A percentile compares a stretch with the other conserved stretches of the same genome.
Evolutionary conservation across 176 grass and related monocot genomes (phyloP).

Genomic region (Carex littledalei): DNA sequence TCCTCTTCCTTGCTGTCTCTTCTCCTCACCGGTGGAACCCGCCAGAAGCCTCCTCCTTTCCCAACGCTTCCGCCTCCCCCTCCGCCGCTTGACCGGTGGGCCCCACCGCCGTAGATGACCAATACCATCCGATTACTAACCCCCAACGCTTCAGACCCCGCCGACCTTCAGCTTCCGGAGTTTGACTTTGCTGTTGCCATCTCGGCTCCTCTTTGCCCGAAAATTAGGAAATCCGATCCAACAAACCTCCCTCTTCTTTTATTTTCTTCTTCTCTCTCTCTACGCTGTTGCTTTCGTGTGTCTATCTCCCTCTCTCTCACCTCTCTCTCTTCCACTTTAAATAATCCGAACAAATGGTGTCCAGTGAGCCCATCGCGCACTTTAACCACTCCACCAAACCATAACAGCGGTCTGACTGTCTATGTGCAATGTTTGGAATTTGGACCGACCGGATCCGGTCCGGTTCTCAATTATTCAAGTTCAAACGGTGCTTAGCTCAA

Average conservation of each 20-base stretch:
- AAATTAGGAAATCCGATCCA: constrained; percentile 31
- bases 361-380: neutral
- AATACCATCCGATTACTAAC: constrained; percentile 69
- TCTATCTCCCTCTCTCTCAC: constrained; percentile 41
- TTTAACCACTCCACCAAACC: neutral
- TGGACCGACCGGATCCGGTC: neutral
- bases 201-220: neutral
- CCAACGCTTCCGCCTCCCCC: constrained; percentile 12
- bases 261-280: constrained; percentile 25
- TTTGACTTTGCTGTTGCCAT: constrained; percentile 27
- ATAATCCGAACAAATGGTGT: constrained; percentile 58
- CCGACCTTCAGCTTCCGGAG: constrained; percentile 8
- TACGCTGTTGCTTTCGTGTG: constrained; percentile 89
- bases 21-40: neutral
- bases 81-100: constrained; percentile 57
- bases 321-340: constrained; percentile 31
- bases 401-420: neutral
- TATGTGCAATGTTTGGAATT: neutral
- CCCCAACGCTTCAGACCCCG: constrained; percentile 26
- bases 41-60: constrained; percentile 20
- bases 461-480: neutral
- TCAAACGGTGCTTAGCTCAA: neutral
- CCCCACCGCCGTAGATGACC: constrained; percentile 62
- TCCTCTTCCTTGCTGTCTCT: constrained; percentile 15
- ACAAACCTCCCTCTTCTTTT: constrained; percentile 26